phyloP scores from a whole-genome alignment of 495 filamentous ascomycete species.

The Hypoxylon trugodes region DNA sequence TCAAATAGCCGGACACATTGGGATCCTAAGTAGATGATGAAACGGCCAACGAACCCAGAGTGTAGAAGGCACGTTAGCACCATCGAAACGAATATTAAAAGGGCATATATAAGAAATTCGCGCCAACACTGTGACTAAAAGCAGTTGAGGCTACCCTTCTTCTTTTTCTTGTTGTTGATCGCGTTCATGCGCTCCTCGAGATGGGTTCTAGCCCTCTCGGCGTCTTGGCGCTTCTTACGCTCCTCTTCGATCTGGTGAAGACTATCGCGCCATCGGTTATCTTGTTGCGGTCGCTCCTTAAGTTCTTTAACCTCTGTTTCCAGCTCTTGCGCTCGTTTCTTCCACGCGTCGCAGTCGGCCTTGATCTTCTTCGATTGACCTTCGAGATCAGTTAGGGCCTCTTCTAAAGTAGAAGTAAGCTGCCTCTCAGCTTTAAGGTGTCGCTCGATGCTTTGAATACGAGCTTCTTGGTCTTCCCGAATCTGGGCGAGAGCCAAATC shows the following conservation, averaged over 20 bases:
- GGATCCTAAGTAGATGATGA: background rate
- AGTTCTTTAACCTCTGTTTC: constrained; percentile 82
- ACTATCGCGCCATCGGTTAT: constrained; percentile 72
- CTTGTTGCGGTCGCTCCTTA: constrained; percentile 53
- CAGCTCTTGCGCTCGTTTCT: constrained; percentile 77
- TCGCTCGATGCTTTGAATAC: constrained; percentile 95
- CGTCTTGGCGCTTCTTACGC: constrained; percentile 82
- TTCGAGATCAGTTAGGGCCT: constrained; percentile 94
- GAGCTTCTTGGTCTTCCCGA: constrained; percentile 92
- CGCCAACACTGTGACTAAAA: constrained; percentile 67
- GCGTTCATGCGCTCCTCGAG: constrained; percentile 94
- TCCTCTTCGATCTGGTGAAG: constrained; percentile 96
- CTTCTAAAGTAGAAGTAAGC: constrained; percentile 90
- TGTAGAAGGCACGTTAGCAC: constrained; percentile 5
- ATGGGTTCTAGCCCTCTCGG: constrained; percentile 85
- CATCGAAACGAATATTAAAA: constrained; percentile 11
- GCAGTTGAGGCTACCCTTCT: constrained; percentile 95
- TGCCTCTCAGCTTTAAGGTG: constrained; percentile 96
- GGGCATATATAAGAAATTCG: background rate
- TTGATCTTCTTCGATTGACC: constrained; percentile 85
- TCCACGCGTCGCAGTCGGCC: constrained; percentile 87
- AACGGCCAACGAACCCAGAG: constrained; percentile 2
- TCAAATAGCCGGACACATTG: constrained; percentile 10
- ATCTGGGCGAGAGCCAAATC: constrained; percentile 78
- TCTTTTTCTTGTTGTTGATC: constrained; percentile 92